Conservation (phyloP, 495 filamentous ascomycete species). For the Xylaria cubensis region DNA sequence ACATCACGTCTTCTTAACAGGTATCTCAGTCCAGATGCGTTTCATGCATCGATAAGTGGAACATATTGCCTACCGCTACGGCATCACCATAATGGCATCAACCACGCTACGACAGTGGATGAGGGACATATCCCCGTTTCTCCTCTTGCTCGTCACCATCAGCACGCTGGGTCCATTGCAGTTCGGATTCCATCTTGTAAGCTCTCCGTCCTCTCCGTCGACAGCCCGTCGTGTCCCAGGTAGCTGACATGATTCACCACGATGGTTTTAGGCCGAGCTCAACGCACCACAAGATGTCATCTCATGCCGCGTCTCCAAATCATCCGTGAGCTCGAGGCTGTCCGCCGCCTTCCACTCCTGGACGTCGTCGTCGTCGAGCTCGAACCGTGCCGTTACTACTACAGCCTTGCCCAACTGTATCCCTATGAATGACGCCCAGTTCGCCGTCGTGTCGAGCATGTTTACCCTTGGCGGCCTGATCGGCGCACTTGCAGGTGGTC, state of each 20-base stretch:
- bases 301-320: conserved; percentile 72
- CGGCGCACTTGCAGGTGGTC: conserved; percentile 80
- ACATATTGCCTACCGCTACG: not conserved
- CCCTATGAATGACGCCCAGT: conserved; percentile 75
- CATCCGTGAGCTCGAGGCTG: conserved; percentile 49
- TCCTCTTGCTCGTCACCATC: conserved; percentile 68
- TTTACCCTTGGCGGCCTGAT: conserved; percentile 90
- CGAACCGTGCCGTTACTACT: conserved; percentile 32
- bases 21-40: not conserved
- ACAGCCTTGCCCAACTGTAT: conserved; percentile 73
- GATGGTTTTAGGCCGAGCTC: conserved; percentile 74
- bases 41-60: not conserved
- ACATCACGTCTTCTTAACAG: not conserved
- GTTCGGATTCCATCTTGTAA: conserved; percentile 93
- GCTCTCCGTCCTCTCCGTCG: conserved; percentile 19
- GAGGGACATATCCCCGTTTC: conserved; percentile 64
- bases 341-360: conserved; percentile 39
- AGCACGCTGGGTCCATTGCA: conserved; percentile 82
- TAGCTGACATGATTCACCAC: conserved; percentile 15
- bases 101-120: conserved; percentile 40
- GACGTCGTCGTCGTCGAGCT: conserved; percentile 35
- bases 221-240: not conserved
- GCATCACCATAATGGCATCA: conserved; percentile 40
- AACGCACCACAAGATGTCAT: conserved; percentile 93
- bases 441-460: conserved; percentile 83